Evolutionary conservation across 2,329 filamentous ascomycete species (phyloP), one percentile per base, ranked within the genome.

Genomic region (Fusarium temperatum): DNA sequence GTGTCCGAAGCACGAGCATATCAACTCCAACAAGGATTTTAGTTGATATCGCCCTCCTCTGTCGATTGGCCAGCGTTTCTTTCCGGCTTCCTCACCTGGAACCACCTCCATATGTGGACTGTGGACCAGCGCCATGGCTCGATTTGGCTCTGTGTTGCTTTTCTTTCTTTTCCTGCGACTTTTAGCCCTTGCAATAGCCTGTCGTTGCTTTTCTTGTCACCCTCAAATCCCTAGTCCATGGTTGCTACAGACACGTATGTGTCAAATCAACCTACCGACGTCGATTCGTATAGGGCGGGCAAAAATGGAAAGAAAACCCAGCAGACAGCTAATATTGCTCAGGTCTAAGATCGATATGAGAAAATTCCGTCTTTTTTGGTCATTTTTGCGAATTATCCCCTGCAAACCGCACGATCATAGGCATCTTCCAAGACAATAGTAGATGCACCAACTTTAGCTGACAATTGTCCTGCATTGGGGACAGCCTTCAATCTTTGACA

Each of bases 21-120:
- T 47, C 61, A 64, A 65, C 63, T 65, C 28, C 63, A 54, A 61
- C 63, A 72, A 65, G 72, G 67, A 65, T 70, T 44, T 44, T 59
- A 71, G 65, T 58, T 63, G 48, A 36, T 47, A 66, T 71, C 48
- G 74, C 76, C 74, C 59, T 75, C 58, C 57, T 47, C 39, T 58
- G 73, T 71, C 70, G 74, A 77, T 78, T 78, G 76, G 76, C 47
- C 41, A 70, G 53, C 60, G 64, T 68, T 75, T 57, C 50, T 59
- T 69, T 69, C 64, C 53, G 67, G 66, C 53, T 60, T 70, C 59
- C 32, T 70, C 66, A 65, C 57, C 55, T 58, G 66, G 71, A 76
- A 71, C 71, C 60, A 74, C 66, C 62, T 75, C 73, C 57, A 63
- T 48, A 66, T 71, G 73, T 75, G 75, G 73, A 59, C 41, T 70